These are phyloP conservation scores for Striga asiatica DNA, from an alignment of 257 asterid species.

Conservation along the genomic window DNA sequence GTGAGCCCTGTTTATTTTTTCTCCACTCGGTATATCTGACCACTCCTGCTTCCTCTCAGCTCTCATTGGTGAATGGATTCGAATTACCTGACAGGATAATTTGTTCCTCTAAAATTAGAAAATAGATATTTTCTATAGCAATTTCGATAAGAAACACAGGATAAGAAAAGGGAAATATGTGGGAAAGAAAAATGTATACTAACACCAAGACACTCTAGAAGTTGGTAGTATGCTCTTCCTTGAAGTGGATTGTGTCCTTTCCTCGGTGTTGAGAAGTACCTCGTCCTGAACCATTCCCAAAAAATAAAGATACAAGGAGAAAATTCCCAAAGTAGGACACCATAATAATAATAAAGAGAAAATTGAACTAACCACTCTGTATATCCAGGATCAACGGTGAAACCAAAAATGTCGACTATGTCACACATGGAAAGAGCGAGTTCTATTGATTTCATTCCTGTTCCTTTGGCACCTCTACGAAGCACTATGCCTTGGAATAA, in stretches of 20 bases:
- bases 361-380: slow-evolving; percentile 71
- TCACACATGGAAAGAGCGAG: slow-evolving; percentile 98
- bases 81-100: slow-evolving; percentile 52
- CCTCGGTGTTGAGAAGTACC: slow-evolving; percentile 91
- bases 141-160: slow-evolving; percentile 1
- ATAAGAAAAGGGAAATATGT: background rate
- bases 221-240: slow-evolving; percentile 99
- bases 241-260: slow-evolving; percentile 99
- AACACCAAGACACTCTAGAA: slow-evolving; percentile 97
- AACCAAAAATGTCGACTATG: slow-evolving; percentile 87
- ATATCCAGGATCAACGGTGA: slow-evolving; percentile 99
- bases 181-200: slow-evolving; percentile 16
- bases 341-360: background rate
- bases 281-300: slow-evolving; percentile 40
- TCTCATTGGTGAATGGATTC: slow-evolving; percentile 99
- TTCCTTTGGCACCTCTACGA: slow-evolving; percentile 98
- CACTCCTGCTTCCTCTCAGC: slow-evolving; percentile 76
- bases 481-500: slow-evolving; percentile 97
- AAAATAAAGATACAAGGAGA: background rate
- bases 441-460: slow-evolving; percentile 99
- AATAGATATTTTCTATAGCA: too few relatives aligned
- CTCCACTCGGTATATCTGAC: slow-evolving; percentile 83
- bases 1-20: slow-evolving; percentile 67
- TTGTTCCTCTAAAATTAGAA: slow-evolving; percentile 3
- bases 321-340: background rate